Conservation (phyloP, 352 stramenopile species). For the Phytophthora colocasiae region DNA sequence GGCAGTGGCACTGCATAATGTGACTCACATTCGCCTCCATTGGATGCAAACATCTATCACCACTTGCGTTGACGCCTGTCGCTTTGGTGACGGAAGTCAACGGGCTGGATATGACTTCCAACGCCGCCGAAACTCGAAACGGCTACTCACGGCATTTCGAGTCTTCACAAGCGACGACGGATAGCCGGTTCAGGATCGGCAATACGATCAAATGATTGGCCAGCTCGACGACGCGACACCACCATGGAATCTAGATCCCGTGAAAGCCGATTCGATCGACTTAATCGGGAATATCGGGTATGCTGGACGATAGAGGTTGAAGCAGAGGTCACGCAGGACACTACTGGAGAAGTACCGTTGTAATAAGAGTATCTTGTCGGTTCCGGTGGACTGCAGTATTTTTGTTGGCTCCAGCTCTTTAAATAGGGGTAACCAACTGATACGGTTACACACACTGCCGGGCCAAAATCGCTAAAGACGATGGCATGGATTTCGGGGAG, state of each 20-base stretch:
- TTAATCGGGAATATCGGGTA: neutral
- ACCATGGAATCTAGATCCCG: neutral
- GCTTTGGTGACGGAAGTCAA: conserved; percentile 18
- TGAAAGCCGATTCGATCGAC: neutral
- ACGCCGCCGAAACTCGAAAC: conserved; percentile 1
- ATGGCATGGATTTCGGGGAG: neutral
- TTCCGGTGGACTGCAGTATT: neutral
- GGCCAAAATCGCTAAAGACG: no score
- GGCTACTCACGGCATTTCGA: neutral
- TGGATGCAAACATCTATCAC: no score
- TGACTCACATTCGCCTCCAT: no score
- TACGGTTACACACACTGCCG: no score
- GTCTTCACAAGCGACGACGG: conserved; percentile 10
- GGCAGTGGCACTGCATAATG: conserved; percentile 2
- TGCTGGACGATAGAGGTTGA: conserved; percentile 1
- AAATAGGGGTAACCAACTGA: no score
- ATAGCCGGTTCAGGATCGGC: conserved; percentile 12
- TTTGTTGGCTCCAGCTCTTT: no score
- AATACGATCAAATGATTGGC: conserved; percentile 14
- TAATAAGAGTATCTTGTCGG: neutral
- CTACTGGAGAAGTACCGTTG: neutral
- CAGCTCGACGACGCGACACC: conserved; percentile 7
- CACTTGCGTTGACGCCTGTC: conserved; percentile 20
- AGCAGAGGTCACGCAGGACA: no score
- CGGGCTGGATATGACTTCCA: conserved; percentile 10